These are phyloP conservation scores for Umbilicaria muhlenbergii DNA, from an alignment of 495 filamentous ascomycete species.

Conservation along the genomic window DNA sequence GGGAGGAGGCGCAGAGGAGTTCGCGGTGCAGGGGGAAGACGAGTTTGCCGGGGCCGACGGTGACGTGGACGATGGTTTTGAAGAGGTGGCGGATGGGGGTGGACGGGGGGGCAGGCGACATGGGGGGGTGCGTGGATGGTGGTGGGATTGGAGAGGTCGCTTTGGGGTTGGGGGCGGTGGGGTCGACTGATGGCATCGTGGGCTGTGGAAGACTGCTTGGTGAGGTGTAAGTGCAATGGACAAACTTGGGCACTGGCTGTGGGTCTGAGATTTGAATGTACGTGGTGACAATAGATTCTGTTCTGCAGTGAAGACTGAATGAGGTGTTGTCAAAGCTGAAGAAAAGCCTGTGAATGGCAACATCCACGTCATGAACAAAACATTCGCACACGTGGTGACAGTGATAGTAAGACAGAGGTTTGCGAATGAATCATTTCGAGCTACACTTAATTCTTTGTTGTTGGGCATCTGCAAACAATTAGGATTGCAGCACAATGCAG, in stretches of 20 bases:
- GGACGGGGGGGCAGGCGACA: slow-evolving; percentile 6
- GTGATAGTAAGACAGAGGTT: neutral
- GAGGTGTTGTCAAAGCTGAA: too few relatives aligned
- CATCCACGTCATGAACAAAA: too few relatives aligned
- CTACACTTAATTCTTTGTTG: slow-evolving; percentile 18
- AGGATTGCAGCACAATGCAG: too few relatives aligned
- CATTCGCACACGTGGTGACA: too few relatives aligned
- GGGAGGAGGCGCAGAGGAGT: slow-evolving; percentile 24
- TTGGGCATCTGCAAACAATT: neutral
- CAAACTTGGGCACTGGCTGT: neutral
- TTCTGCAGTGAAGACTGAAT: too few relatives aligned
- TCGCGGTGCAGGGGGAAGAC: slow-evolving; percentile 26
- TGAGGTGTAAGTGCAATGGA: neutral
- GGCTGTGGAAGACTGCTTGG: too few relatives aligned
- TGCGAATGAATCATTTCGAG: slow-evolving; percentile 29
- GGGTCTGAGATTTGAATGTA: too few relatives aligned
- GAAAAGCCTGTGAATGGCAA: too few relatives aligned
- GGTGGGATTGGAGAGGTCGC: neutral
- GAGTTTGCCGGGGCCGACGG: slow-evolving; percentile 16
- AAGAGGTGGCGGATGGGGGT: slow-evolving; percentile 11
- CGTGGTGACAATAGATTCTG: too few relatives aligned
- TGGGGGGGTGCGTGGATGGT: slow-evolving; percentile 7
- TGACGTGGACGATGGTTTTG: slow-evolving; percentile 16
- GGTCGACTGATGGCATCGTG: neutral
- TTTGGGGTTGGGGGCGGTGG: neutral